Base-by-base conservation (phyloP, 2,329 filamentous ascomycete genomes). In the Aphanocladium album region DNA sequence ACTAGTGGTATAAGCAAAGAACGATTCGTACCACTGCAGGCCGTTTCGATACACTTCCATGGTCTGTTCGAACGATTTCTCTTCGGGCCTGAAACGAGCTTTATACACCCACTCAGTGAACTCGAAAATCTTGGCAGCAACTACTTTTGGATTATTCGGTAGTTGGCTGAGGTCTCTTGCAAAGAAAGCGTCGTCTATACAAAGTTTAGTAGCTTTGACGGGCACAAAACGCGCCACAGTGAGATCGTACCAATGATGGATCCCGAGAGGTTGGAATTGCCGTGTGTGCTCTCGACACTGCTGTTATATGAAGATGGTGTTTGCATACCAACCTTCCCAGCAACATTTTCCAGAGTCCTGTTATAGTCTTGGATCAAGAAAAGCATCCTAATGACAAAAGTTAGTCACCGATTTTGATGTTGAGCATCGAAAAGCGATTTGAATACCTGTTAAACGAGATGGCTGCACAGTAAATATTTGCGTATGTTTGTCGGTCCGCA, bases 371-470 rank as follows among this genome's bases (percentile, higher is more conserved):
- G 39, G 6, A 60, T 41, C 30, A 60, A 39, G 23, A 41, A 41
- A 1, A 60, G 41, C 17, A 47, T 14, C 25, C 57, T 60, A 9
- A 41, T 9, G 9, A 33, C 21, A 50, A 39, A 5, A 19, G 5
- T n/a, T 8, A 52, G 21, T 2, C 9, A 7, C 21, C 41, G 17
- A 17, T n/a, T 17, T 14, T 47, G 4, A 1, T 14, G 17, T 16
- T 16, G 16, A 9, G 1, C 12, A 25, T 7, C 14, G 35, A 12
- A 17, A 23, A 35, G 16, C 12, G 12, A 3, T 41, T 3, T 14
- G 3, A n/a, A 23, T 54, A 60, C 50, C 57, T 60, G n/a, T 60
- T 60, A 17, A 60, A 49, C 1, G 57, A 60, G 6, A 60, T 16
- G 5, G 57, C 57, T 5, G 57, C 57, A 25, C 41, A 60, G n/a